phyloP scores from a whole-genome alignment of 1,284 basidiomycete genomes.

The Butyriboletus appendiculatus region DNA sequence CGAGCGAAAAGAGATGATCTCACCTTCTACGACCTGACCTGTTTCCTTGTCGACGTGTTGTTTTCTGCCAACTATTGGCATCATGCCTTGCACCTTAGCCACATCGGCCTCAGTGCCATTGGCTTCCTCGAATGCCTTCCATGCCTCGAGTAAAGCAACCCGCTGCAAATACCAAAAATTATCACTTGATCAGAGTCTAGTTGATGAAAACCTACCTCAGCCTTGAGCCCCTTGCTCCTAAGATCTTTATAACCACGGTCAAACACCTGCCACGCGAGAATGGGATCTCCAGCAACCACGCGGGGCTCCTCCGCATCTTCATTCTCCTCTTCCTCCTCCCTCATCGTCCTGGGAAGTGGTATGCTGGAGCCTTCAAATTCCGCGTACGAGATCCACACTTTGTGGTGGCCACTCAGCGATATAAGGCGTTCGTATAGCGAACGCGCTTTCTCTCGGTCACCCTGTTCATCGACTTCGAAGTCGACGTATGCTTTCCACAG shows the following conservation, averaged over 20 bases:
- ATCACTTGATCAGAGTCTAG: neutral
- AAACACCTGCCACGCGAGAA: slow-evolving; percentile 76
- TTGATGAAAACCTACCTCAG: slow-evolving; percentile 62
- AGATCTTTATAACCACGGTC: slow-evolving; percentile 86
- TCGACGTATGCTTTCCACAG: slow-evolving; percentile 99
- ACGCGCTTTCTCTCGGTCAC: slow-evolving; percentile 85
- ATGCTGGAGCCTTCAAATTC: slow-evolving; percentile 74
- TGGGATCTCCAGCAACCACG: slow-evolving; percentile 69
- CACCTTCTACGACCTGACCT: slow-evolving; percentile 85
- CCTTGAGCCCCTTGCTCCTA: slow-evolving; percentile 79
- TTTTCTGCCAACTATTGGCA: slow-evolving; percentile 89
- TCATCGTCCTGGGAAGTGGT: slow-evolving; percentile 60
- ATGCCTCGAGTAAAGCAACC: slow-evolving; percentile 86
- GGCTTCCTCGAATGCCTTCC: slow-evolving; percentile 89
- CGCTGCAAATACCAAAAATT: slow-evolving; percentile 49
- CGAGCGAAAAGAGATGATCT: slow-evolving; percentile 22
- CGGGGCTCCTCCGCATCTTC: slow-evolving; percentile 64
- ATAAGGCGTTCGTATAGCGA: slow-evolving; percentile 91
- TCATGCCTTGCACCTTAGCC: slow-evolving; percentile 82
- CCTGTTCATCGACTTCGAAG: slow-evolving; percentile 88
- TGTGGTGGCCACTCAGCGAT: slow-evolving; percentile 89
- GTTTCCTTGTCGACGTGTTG: slow-evolving; percentile 83
- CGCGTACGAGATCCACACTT: slow-evolving; percentile 86
- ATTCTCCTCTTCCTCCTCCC: slow-evolving; percentile 77
- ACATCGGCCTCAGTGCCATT: slow-evolving; percentile 73